Evolutionary conservation across 371 early-diverging fungal species (phyloP).

Genomic region (Mortierella sp.): DNA sequence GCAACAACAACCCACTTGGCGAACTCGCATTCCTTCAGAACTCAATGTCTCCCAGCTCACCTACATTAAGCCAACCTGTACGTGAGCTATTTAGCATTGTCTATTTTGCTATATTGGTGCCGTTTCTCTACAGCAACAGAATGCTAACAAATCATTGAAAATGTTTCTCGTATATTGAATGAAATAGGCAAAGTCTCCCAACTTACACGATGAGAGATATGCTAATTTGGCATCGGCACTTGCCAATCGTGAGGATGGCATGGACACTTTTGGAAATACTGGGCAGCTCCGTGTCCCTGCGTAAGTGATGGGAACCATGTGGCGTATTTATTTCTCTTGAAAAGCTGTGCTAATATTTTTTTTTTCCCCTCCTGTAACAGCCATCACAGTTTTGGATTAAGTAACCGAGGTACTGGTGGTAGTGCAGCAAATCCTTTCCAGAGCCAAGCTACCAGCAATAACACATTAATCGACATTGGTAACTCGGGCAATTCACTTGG

Average conservation of each 20-base stretch:
- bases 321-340: not conserved
- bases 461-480: constrained; percentile 45
- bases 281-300: constrained; percentile 66
- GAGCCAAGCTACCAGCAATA: constrained; percentile 15
- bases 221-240: constrained; percentile 32
- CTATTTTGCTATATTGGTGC: constrained; percentile 28
- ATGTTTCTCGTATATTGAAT: not conserved
- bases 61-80: constrained; percentile 32
- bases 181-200: constrained; percentile 15
- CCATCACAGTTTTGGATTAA: constrained; percentile 22
- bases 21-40: constrained; percentile 49
- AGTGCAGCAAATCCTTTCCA: constrained; percentile 51
- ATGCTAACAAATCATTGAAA: constrained; percentile 12
- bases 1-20: constrained; percentile 32
- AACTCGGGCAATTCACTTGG: constrained; percentile 15
- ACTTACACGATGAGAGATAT: constrained; percentile 45
- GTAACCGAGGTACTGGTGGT: constrained; percentile 12
- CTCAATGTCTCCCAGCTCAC: constrained; percentile 27
- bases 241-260: constrained; percentile 61
- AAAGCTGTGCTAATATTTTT: not conserved
- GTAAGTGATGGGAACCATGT: constrained; percentile 24
- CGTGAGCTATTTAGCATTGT: constrained; percentile 5
- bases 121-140: constrained; percentile 9
- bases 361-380: not conserved
- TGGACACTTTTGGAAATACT: constrained; percentile 67